Percentiles rank a stretch among this genome's conserved stretches.
Conservation (phyloP, 805 yeast genomes). For the Metschnikowia rubicola region DNA sequence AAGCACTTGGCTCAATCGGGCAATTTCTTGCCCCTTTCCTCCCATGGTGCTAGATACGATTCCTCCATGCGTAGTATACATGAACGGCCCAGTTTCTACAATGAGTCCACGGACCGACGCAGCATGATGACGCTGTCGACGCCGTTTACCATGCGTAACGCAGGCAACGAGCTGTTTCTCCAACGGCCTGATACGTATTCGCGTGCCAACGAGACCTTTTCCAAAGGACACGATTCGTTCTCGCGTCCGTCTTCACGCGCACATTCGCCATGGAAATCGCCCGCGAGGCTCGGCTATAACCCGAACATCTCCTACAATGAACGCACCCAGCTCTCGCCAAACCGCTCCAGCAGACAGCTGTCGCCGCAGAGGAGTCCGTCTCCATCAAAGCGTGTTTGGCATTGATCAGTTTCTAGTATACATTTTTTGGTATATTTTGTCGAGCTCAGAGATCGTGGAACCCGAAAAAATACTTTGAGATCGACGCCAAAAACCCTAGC, state of each 20-base stretch:
- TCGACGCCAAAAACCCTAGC: conserved; percentile 31
- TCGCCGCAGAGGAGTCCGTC: conserved; percentile 21
- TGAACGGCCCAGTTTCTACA: conserved; percentile 7
- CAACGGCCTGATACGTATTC: conserved; percentile 9
- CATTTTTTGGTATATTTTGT: not conserved
- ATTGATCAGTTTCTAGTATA: conserved; percentile 8
- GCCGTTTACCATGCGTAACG: conserved; percentile 12
- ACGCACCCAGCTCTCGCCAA: conserved; percentile 18
- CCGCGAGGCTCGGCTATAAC: conserved; percentile 15
- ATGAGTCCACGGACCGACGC: conserved; percentile 10
- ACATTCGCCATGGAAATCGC: conserved; percentile 16
- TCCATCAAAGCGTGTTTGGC: conserved; percentile 19
- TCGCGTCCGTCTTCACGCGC: conserved; percentile 15
- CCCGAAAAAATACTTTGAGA: conserved; percentile 39
- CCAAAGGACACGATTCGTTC: conserved; percentile 13
- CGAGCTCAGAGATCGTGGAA: conserved; percentile 37
- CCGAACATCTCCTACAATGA: conserved; percentile 15
- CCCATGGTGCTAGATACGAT: conserved; percentile 3
- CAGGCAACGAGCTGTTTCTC: conserved; percentile 13
- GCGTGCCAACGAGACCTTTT: conserved; percentile 10
- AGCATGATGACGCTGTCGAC: conserved; percentile 18
- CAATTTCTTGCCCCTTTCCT: conserved; percentile 4
- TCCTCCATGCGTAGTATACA: conserved; percentile 2
- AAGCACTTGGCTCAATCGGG: conserved; percentile 2
- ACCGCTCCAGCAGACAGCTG: conserved; percentile 14